Conservation (phyloP, 345 rosid genomes). For the Diplotaxis tenuifolia region DNA sequence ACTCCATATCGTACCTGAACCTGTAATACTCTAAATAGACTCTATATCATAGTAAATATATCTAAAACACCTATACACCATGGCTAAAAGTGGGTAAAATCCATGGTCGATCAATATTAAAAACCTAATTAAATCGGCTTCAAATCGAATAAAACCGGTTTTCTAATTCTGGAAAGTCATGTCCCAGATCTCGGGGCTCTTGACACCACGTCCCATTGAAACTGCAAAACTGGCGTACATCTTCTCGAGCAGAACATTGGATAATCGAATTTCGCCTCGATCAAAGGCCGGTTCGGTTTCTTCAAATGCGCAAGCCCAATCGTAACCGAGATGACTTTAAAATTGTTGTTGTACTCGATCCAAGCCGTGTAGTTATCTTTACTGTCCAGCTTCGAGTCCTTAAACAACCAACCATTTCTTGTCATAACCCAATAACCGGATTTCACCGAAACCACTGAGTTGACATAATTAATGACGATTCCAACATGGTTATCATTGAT, state of each 20-base stretch:
- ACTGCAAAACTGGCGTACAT: constrained; percentile 39
- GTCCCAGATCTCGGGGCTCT: constrained; percentile 40
- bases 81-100: too few relatives aligned
- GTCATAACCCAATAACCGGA: constrained; percentile 39
- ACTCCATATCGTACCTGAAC: too few relatives aligned
- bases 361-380: constrained; percentile 39
- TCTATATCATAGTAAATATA: too few relatives aligned
- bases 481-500: constrained; percentile 47
- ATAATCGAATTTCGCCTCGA: constrained; percentile 29
- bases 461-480: constrained; percentile 39
- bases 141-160: constrained; percentile 8
- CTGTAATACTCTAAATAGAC: too few relatives aligned
- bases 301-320: constrained; percentile 16
- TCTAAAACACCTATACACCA: too few relatives aligned
- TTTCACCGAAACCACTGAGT: constrained; percentile 36
- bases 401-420: constrained; percentile 33
- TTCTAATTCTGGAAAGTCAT: constrained; percentile 32
- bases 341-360: constrained; percentile 37
- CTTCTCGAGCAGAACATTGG: constrained; percentile 24
- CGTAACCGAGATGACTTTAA: constrained; percentile 23
- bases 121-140: neutral
- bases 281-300: constrained; percentile 40
- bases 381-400: constrained; percentile 32
- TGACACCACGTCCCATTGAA: constrained; percentile 33
- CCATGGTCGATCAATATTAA: too few relatives aligned